These are phyloP conservation scores for Beauveria sp. DNA, from an alignment of 2,329 filamentous ascomycete species.

Conservation along the genomic window DNA sequence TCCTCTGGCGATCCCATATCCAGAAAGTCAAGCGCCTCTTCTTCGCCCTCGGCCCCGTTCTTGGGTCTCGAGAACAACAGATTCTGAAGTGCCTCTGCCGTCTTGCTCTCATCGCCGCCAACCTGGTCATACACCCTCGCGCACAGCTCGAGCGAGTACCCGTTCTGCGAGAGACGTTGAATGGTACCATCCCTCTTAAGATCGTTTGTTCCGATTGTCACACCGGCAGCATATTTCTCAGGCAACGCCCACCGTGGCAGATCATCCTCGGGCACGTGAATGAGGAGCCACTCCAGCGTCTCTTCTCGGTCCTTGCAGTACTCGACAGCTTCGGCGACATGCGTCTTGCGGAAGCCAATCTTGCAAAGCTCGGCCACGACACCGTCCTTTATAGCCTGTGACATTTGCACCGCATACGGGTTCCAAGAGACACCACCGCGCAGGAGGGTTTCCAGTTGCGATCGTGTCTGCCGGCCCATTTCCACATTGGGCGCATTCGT, in stretches of 20 bases:
- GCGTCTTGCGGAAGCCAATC: constrained; percentile 83
- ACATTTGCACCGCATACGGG: constrained; percentile 62
- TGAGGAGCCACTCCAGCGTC: constrained; percentile 88
- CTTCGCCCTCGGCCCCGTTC: constrained; percentile 23
- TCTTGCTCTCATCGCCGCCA: constrained; percentile 63
- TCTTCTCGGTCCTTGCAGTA: constrained; percentile 90
- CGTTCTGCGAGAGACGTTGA: constrained; percentile 71
- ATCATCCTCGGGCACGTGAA: constrained; percentile 95
- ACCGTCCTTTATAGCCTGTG: constrained; percentile 43
- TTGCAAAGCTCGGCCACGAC: constrained; percentile 66
- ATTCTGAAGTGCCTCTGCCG: constrained; percentile 72
- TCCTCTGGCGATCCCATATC: constrained; percentile 48
- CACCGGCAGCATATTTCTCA: constrained; percentile 82
- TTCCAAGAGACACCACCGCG: constrained; percentile 82
- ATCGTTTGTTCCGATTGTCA: constrained; percentile 77
- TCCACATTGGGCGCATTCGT: constrained; percentile 81
- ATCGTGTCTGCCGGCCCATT: constrained; percentile 75
- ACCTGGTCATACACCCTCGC: constrained; percentile 66
- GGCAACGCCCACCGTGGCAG: constrained; percentile 88
- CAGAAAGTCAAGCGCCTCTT: constrained; percentile 34
- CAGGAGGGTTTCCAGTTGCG: constrained; percentile 72
- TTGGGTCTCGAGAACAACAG: constrained; percentile 23
- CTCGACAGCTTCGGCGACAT: constrained; percentile 78
- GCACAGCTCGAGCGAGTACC: constrained; percentile 81
- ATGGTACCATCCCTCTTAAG: constrained; percentile 74